Evolutionary conservation across 2,329 filamentous ascomycete species (phyloP).

Genomic region (Helicocarpus griseus): DNA sequence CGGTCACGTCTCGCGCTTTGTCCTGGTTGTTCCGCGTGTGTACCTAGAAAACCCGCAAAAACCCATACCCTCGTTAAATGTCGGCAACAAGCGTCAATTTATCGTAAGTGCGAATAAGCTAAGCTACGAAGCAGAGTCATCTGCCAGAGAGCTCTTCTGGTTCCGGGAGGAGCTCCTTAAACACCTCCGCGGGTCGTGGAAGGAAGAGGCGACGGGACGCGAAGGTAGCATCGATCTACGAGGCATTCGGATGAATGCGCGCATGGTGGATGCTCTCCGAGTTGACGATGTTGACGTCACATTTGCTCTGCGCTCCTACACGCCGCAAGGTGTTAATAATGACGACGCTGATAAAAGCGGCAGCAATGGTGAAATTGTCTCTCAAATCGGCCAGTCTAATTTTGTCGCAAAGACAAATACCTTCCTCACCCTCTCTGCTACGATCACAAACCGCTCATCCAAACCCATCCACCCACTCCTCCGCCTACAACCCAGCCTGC

Average conservation of each 20-base stretch:
- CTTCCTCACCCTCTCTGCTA: constrained; percentile 62
- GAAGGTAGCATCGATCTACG: constrained; percentile 66
- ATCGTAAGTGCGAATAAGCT: constrained; percentile 75
- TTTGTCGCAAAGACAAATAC: constrained; percentile 46
- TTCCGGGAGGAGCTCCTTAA: constrained; percentile 74
- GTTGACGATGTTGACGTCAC: constrained; percentile 66
- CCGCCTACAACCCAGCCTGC: constrained; percentile 65
- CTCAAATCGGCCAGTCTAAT: constrained; percentile 35
- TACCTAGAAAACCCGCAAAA: constrained; percentile 68
- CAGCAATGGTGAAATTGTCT: constrained; percentile 15
- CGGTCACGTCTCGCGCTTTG: constrained; percentile 58
- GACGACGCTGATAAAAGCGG: constrained; percentile 10
- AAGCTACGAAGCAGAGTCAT: constrained; percentile 67
- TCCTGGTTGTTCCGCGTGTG: constrained; percentile 65
- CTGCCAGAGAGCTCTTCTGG: constrained; percentile 79
- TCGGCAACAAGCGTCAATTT: constrained; percentile 79
- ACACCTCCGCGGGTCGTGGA: constrained; percentile 62
- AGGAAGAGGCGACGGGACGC: constrained; percentile 47
- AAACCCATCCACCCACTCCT: constrained; percentile 61
- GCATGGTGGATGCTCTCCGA: constrained; percentile 76
- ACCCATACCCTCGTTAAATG: constrained; percentile 69
- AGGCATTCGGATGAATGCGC: constrained; percentile 58
- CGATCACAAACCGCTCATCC: constrained; percentile 62
- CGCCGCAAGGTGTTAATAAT: constrained; percentile 11
- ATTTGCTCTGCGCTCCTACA: constrained; percentile 33